Evolutionary conservation across 139 green algal genomes (phyloP).

Genomic region (Chlamydomonas urium): DNA sequence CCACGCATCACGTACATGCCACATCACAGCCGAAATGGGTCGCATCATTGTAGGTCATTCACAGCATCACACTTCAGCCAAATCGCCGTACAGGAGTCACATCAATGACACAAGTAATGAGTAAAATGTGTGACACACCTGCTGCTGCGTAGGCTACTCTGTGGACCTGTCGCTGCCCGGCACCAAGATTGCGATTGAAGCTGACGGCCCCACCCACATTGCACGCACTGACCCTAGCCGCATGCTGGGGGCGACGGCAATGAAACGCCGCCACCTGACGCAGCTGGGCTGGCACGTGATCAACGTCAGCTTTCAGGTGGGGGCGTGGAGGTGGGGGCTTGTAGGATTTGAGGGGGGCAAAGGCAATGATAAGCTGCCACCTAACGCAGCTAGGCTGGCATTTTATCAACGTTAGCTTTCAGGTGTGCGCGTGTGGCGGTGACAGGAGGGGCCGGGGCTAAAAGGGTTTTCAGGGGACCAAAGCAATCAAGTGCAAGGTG

Average conservation of each 20-base stretch:
- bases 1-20: too few relatives aligned
- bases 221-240: conserved; percentile 21
- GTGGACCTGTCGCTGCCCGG: conserved; percentile 17
- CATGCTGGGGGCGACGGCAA: conserved; percentile 40
- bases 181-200: conserved; percentile 43
- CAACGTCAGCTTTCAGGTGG: conserved; percentile 14
- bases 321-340: too few relatives aligned
- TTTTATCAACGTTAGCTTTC: too few relatives aligned
- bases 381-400: background rate
- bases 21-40: too few relatives aligned
- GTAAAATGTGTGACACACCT: background rate
- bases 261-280: conserved; percentile 54
- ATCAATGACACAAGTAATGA: too few relatives aligned
- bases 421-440: too few relatives aligned
- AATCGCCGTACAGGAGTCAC: too few relatives aligned
- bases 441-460: too few relatives aligned
- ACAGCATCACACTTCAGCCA: too few relatives aligned
- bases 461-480: background rate
- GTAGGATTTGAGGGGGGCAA: too few relatives aligned
- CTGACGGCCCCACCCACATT: conserved; percentile 56
- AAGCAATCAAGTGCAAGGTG: too few relatives aligned
- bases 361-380: background rate
- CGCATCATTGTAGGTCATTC: too few relatives aligned
- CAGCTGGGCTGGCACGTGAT: conserved; percentile 40
- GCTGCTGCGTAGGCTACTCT: conserved; percentile 19